Evolutionary conservation across 108 stramenopile species (phyloP).

Genomic region (Cylindrotheca closterium): DNA sequence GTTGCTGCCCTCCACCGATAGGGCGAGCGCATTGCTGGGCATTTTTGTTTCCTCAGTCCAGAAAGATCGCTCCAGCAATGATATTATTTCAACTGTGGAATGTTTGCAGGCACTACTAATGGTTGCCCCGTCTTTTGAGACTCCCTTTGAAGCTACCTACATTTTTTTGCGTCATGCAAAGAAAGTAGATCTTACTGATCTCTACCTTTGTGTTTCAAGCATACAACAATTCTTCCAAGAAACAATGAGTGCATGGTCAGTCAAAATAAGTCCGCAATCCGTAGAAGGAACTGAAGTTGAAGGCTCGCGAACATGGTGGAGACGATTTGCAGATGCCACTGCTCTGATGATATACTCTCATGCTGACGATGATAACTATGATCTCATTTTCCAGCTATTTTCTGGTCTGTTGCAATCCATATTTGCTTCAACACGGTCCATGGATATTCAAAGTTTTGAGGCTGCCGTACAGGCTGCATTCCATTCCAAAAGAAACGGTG

Average conservation of each 20-base stretch:
- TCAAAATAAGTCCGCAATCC: background rate
- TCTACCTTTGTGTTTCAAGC: constrained; percentile 10
- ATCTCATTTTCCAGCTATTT: no score
- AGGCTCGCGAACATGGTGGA: background rate
- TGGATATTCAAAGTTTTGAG: background rate
- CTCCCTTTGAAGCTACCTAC: constrained; percentile 18
- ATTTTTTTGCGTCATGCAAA: constrained; percentile 1
- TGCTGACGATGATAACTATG: no score
- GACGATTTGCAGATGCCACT: background rate
- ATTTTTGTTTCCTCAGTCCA: background rate
- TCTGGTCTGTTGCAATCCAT: background rate
- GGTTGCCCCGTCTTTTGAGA: constrained; percentile 20
- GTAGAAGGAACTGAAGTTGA: background rate
- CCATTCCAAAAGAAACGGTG: no score
- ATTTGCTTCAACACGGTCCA: background rate
- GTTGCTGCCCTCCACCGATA: background rate
- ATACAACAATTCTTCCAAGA: constrained; percentile 17
- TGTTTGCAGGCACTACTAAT: constrained; percentile 23
- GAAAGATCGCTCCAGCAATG: no score
- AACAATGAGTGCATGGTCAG: background rate
- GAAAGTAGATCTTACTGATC: background rate
- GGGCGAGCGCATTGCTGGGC: no score
- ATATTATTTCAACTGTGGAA: constrained; percentile 3
- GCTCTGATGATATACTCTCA: background rate
- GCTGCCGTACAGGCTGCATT: background rate